Conservation (phyloP, 2,329 filamentous ascomycete genomes). For the Orbilia ellipsospora region DNA sequence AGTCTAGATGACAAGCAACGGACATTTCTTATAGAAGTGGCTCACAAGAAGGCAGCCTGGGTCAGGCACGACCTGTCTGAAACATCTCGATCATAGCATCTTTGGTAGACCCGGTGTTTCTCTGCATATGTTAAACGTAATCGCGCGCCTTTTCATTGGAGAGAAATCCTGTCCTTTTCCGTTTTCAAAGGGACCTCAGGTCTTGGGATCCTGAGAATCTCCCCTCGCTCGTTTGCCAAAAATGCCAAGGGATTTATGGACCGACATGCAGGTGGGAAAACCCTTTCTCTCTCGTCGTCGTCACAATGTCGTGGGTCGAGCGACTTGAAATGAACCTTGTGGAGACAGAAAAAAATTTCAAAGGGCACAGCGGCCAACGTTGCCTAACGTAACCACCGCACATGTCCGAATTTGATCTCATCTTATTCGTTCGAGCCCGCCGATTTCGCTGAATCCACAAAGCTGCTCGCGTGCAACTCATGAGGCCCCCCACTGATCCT, state of each 20-base stretch:
- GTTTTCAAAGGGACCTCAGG: slow-evolving; percentile 9
- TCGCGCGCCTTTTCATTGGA: slow-evolving; percentile 37
- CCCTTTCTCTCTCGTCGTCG: slow-evolving; percentile 2
- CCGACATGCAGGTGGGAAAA: slow-evolving; percentile 14
- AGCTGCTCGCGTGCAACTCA: slow-evolving; percentile 29
- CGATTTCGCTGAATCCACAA: slow-evolving; percentile 44
- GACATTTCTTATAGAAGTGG: background rate
- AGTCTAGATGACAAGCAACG: slow-evolving; percentile 13
- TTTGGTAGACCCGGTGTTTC: slow-evolving; percentile 15
- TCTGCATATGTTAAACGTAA: slow-evolving; percentile 48
- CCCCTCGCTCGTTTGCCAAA: slow-evolving; percentile 20
- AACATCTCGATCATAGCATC: slow-evolving; percentile 19
- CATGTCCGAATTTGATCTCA: slow-evolving; percentile 9
- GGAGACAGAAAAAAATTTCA: slow-evolving; percentile 17
- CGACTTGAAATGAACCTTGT: slow-evolving; percentile 23
- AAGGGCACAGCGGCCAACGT: slow-evolving; percentile 20
- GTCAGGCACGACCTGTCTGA: slow-evolving; percentile 40
- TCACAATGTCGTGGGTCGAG: background rate
- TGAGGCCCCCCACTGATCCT: no score
- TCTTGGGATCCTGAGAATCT: slow-evolving; percentile 28
- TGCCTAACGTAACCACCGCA: slow-evolving; percentile 5
- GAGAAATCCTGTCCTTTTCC: background rate
- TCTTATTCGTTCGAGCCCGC: slow-evolving; percentile 19
- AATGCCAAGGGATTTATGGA: background rate
- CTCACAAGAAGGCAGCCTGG: slow-evolving; percentile 13